Evolutionary conservation across 179 eudicot species (phyloP), one percentile per base, ranked within the genome.

Genomic region (Nepenthes alata): DNA sequence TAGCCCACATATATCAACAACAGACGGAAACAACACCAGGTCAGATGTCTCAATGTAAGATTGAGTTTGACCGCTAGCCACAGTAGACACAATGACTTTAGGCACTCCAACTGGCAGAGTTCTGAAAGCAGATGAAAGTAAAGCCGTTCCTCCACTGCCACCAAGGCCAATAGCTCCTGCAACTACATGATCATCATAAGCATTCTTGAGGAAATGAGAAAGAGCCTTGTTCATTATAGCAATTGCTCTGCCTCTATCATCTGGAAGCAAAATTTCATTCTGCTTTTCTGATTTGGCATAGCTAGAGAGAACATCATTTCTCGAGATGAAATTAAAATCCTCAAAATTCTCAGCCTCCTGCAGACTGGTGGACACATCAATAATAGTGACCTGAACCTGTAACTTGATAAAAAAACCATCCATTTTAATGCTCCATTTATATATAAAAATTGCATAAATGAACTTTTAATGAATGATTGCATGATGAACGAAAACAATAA

Each of bases 61-160:
- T 75, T 85, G 85, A 15, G 97, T 93, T 61, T 87, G 91, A 69
- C 98, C 98, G 67, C 91, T 83, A 4, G 98, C 98, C 13, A 93
- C 83, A 53, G 98, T 93, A 7, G 98, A 93, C 50, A 89, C 85
- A 55, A 93, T 82, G 53, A 85, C 47, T 75, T 93, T 93, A 41
- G 98, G 98, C 10, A 89, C 70, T 62, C 97, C 97, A 62, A 89
- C 55, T 37, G 93, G 94, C 48, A 93, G 86, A 60, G 75, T 77
- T 72, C 81, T 85, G 69, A 93, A 87, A 68, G 97, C 91, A 39
- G 86, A 75, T 2, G 98, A 75, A 51, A 89, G 52, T 58, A 93
- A 62, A 47, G 98, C 83, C 14, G 98, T 93, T 56, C 98, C 98
- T 66, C 98, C 97, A 66, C 94, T 89, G 47, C 97, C 98, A 62